A percentile compares a stretch with the other conserved stretches of the same genome.
These are phyloP conservation scores for Prunus dulcis DNA, from an alignment of 306 rosid species.

Conservation along the genomic window DNA sequence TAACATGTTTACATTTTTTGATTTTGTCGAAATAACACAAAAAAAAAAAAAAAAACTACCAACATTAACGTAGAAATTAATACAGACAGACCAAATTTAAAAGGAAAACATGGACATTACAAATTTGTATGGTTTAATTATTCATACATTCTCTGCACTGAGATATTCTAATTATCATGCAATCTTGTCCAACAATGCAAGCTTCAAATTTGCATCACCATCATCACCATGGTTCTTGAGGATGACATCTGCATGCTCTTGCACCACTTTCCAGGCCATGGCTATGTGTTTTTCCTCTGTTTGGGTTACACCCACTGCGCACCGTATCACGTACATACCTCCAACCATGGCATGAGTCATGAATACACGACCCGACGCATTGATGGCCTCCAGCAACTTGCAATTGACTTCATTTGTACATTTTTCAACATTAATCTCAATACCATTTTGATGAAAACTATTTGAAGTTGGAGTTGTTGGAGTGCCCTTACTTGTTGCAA, in stretches of 20 bases:
- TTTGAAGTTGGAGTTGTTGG: too few species aligned
- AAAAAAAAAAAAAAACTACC: too few species aligned
- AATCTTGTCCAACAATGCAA: too few species aligned
- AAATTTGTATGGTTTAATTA: too few species aligned
- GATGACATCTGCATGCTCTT: constrained; percentile 27
- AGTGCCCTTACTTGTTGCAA: neutral
- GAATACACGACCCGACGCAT: constrained; percentile 32
- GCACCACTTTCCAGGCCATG: constrained; percentile 43
- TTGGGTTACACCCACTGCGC: constrained; percentile 42
- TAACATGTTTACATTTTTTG: neutral
- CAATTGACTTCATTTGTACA: neutral
- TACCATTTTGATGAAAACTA: neutral
- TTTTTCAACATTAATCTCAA: neutral
- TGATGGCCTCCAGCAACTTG: constrained; percentile 38
- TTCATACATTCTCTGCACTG: too few species aligned
- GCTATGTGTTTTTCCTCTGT: constrained; percentile 42
- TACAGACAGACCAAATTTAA: too few species aligned
- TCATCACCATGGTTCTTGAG: neutral
- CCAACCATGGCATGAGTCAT: constrained; percentile 46
- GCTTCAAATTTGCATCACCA: too few species aligned
- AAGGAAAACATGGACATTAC: too few species aligned
- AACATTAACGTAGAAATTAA: too few species aligned
- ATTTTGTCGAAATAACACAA: neutral
- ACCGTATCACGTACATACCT: constrained; percentile 32
- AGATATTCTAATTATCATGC: too few species aligned